Evolutionary conservation across 1,284 basidiomycete species (phyloP).

Genomic region (Schizophyllum commune): DNA sequence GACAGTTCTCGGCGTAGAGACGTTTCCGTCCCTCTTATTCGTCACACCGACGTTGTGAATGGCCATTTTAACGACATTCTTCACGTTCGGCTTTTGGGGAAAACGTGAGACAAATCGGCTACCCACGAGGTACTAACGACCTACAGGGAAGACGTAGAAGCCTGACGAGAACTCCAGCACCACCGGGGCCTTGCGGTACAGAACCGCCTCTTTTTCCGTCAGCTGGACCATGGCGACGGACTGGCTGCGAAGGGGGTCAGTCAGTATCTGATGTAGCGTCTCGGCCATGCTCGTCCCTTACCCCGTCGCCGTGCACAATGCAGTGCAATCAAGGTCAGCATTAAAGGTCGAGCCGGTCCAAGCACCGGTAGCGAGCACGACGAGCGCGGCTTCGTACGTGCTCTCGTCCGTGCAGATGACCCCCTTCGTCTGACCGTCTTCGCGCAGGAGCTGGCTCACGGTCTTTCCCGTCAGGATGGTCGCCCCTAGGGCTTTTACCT

Average conservation of each 20-base stretch:
- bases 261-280: not conserved
- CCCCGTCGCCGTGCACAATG: constrained; percentile 61
- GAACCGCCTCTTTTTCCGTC: constrained; percentile 54
- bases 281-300: constrained; percentile 23
- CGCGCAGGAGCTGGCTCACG: constrained; percentile 41
- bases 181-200: constrained; percentile 62
- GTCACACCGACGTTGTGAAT: constrained; percentile 40
- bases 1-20: constrained; percentile 65
- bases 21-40: constrained; percentile 15
- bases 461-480: constrained; percentile 49
- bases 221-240: constrained; percentile 72
- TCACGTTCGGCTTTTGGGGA: constrained; percentile 50
- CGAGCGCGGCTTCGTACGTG: constrained; percentile 41
- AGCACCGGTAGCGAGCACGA: constrained; percentile 68
- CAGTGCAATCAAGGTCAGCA: constrained; percentile 43
- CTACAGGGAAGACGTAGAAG: constrained; percentile 74
- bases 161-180: constrained; percentile 62
- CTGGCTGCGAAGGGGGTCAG: constrained; percentile 44
- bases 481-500: constrained; percentile 55
- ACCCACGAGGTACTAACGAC: constrained; percentile 70
- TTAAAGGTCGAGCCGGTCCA: constrained; percentile 78
- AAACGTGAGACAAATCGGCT: not conserved
- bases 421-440: constrained; percentile 42
- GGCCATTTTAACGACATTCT: constrained; percentile 68
- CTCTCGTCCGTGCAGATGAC: constrained; percentile 61